A percentile compares a stretch with the other conserved stretches of the same genome.
Evolutionary conservation across 148 eudicot species (phyloP).

Genomic region (Camellia granthamiana): DNA sequence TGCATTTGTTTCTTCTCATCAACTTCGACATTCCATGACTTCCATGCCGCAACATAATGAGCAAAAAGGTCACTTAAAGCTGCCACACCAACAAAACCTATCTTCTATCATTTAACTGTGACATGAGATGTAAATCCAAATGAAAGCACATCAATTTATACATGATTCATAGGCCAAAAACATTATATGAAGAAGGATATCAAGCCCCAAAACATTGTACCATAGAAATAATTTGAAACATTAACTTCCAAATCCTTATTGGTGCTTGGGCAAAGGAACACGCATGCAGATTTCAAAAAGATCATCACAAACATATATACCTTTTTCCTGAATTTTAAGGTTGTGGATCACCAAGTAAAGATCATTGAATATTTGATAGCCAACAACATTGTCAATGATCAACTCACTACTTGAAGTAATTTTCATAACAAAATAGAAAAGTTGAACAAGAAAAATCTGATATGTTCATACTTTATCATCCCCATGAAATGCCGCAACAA

Average conservation of each 20-base stretch:
- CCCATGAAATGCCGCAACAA: background rate
- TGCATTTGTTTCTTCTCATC: constrained; percentile 20
- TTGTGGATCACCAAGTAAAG: background rate
- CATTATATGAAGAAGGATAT: no score
- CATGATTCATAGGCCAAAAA: no score
- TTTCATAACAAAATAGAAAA: background rate
- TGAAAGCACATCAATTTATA: no score
- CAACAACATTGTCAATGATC: background rate
- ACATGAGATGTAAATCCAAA: background rate
- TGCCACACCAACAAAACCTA: constrained; percentile 17
- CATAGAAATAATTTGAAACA: no score
- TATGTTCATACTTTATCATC: no score
- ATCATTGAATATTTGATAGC: background rate
- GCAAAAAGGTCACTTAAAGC: constrained; percentile 30
- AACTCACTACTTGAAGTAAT: constrained; percentile 1
- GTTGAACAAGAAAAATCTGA: background rate
- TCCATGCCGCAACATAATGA: constrained; percentile 49
- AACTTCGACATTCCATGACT: constrained; percentile 40
- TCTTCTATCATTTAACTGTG: constrained; percentile 11
- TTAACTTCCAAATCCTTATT: no score
- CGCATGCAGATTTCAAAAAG: no score
- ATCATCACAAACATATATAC: no score
- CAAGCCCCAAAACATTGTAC: no score
- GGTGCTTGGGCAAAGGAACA: no score
- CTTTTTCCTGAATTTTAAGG: background rate